Conservation (phyloP, 2,329 filamentous ascomycete species). For the Trichoderma atroviride region DNA sequence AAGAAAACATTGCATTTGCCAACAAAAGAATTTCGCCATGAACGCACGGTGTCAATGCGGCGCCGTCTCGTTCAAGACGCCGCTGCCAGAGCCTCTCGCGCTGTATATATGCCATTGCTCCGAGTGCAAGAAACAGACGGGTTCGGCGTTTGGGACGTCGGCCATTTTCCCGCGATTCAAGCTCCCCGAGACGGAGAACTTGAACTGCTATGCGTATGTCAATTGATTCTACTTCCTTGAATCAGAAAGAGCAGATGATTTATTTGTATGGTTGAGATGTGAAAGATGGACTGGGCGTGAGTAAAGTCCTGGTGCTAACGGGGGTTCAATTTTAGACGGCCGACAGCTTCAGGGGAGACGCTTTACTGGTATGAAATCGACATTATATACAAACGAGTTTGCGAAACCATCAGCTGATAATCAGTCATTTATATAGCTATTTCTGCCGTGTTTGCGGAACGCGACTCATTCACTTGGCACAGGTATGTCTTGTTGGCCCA, state of each 20-base stretch:
- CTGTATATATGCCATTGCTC: conserved; percentile 73
- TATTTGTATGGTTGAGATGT: neutral
- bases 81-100: conserved; percentile 60
- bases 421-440: conserved; percentile 47
- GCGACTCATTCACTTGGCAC: conserved; percentile 63
- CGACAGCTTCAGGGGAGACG: conserved; percentile 58
- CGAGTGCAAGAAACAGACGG: conserved; percentile 66
- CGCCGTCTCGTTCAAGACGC: conserved; percentile 63
- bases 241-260: no score
- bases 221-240: neutral
- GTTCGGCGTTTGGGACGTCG: conserved; percentile 68
- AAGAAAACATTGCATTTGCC: neutral
- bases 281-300: neutral
- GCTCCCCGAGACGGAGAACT: conserved; percentile 51
- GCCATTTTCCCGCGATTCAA: conserved; percentile 71
- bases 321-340: conserved; percentile 47
- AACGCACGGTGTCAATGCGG: conserved; percentile 68
- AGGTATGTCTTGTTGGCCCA: conserved; percentile 44
- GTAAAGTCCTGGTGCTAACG: neutral
- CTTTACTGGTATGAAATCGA: conserved; percentile 56
- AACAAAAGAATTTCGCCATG: conserved; percentile 44
- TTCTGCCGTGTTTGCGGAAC: conserved; percentile 70
- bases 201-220: conserved; percentile 59
- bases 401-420: conserved; percentile 5
- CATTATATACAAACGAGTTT: neutral